These are phyloP conservation scores for Geranium brycei DNA, from an alignment of 345 rosid species.

Conservation along the genomic window DNA sequence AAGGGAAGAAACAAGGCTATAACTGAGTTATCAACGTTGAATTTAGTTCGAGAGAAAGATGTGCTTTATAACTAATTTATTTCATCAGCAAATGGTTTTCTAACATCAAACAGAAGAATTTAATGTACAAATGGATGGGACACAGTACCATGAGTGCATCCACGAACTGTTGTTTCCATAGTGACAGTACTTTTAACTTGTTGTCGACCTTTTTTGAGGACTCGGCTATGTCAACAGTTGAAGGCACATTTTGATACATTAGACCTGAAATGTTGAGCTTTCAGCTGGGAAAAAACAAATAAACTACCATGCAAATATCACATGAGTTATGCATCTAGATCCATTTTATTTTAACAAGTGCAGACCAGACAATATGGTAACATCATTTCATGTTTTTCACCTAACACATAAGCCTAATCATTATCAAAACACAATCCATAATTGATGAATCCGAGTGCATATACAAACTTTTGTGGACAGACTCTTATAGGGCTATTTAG, in stretches of 20 bases:
- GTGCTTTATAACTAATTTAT: too few relatives aligned
- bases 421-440: background rate
- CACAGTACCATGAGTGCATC: conserved; percentile 52
- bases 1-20: too few relatives aligned
- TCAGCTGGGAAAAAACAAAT: background rate
- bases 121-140: background rate
- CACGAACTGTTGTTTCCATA: conserved; percentile 72
- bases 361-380: too few relatives aligned
- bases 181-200: conserved; percentile 24
- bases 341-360: too few relatives aligned
- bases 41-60: too few relatives aligned
- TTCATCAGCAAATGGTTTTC: conserved; percentile 7
- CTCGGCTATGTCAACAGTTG: conserved; percentile 22
- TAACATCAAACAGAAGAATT: conserved; percentile 3
- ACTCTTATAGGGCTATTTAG: background rate
- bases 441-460: background rate
- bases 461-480: background rate
- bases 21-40: too few relatives aligned
- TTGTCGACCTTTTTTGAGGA: conserved; percentile 20
- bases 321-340: too few relatives aligned
- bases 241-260: conserved; percentile 36
- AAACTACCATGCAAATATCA: too few relatives aligned
- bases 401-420: too few relatives aligned
- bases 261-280: conserved; percentile 23
- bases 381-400: too few relatives aligned